phyloP scores from a whole-genome alignment of 768 basidiomycete genomes.

The Agrocybe pediades region DNA sequence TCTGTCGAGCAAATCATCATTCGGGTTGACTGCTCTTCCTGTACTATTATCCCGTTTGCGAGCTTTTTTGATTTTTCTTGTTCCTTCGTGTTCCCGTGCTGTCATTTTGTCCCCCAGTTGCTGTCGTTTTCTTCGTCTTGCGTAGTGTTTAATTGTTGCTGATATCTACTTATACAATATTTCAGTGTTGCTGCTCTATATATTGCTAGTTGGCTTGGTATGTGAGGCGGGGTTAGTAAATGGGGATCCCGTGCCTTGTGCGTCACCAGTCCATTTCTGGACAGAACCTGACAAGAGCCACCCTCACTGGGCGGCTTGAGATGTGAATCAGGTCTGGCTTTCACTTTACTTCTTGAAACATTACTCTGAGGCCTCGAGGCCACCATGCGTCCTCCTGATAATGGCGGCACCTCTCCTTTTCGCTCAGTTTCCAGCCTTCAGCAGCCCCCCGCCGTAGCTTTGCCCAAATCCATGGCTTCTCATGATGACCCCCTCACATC shows the following conservation, averaged over 20 bases:
- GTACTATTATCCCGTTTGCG: neutral
- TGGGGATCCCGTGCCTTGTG: constrained; percentile 24
- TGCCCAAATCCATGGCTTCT: constrained; percentile 26
- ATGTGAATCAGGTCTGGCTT: constrained; percentile 28
- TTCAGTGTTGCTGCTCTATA: neutral
- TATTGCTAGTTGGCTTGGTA: neutral
- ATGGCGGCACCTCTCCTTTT: constrained; percentile 49
- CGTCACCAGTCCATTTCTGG: constrained; percentile 19
- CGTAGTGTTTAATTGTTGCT: neutral
- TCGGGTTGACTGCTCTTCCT: neutral
- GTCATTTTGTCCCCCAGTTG: neutral
- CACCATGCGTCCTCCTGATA: constrained; percentile 45
- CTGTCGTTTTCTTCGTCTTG: neutral
- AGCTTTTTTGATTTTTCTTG: neutral
- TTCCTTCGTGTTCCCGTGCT: neutral
- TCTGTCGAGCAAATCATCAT: too few relatives aligned
- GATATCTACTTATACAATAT: neutral
- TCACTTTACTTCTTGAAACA: constrained; percentile 11
- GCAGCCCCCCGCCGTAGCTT: constrained; percentile 12
- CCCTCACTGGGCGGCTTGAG: constrained; percentile 32
- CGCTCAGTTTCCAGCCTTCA: constrained; percentile 11
- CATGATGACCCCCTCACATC: constrained; percentile 30
- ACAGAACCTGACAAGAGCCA: constrained; percentile 29
- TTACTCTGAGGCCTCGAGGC: constrained; percentile 17
- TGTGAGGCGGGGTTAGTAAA: constrained; percentile 8